phyloP scores from a whole-genome alignment of 164 flowering plant species.

The Kingdonia uniflora region DNA sequence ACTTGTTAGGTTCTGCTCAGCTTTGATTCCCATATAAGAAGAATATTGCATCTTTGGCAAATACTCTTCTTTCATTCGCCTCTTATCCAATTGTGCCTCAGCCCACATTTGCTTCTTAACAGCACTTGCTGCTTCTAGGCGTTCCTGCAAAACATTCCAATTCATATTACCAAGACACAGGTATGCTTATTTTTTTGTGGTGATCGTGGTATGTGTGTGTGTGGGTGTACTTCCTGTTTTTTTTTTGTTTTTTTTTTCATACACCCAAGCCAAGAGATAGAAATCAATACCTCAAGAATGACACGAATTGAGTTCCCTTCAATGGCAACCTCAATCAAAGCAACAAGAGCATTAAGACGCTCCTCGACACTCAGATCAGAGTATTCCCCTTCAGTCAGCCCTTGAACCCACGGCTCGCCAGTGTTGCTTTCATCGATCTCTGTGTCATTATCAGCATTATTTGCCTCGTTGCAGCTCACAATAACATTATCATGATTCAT shows the following conservation, averaged over 20 bases:
- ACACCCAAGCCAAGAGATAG: too few species aligned
- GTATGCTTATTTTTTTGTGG: too few species aligned
- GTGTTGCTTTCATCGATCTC: constrained; percentile 65
- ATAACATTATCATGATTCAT: constrained; percentile 20
- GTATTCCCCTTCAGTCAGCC: constrained; percentile 79
- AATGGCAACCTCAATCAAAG: constrained; percentile 74
- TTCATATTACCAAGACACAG: background rate
- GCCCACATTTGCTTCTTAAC: constrained; percentile 94
- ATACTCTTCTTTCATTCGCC: constrained; percentile 72
- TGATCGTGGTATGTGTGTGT: too few species aligned
- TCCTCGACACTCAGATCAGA: constrained; percentile 79
- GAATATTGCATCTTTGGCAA: constrained; percentile 33
- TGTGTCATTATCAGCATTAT: constrained; percentile 29
- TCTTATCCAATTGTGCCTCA: constrained; percentile 78
- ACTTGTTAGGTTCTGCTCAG: constrained; percentile 26
- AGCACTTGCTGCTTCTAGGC: constrained; percentile 86
- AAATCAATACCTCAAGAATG: constrained; percentile 54
- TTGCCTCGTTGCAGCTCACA: constrained; percentile 13
- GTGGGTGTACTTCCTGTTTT: too few species aligned
- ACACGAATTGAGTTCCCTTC: constrained; percentile 86
- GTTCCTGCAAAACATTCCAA: constrained; percentile 46
- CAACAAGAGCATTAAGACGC: constrained; percentile 82
- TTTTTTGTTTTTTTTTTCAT: too few species aligned
- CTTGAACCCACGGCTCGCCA: constrained; percentile 88
- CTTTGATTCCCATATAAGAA: constrained; percentile 24